Percentiles rank a stretch among this genome's conserved stretches.
These are phyloP conservation scores for Vitis riparia DNA, from an alignment of 164 flowering plant species.

Conservation along the genomic window DNA sequence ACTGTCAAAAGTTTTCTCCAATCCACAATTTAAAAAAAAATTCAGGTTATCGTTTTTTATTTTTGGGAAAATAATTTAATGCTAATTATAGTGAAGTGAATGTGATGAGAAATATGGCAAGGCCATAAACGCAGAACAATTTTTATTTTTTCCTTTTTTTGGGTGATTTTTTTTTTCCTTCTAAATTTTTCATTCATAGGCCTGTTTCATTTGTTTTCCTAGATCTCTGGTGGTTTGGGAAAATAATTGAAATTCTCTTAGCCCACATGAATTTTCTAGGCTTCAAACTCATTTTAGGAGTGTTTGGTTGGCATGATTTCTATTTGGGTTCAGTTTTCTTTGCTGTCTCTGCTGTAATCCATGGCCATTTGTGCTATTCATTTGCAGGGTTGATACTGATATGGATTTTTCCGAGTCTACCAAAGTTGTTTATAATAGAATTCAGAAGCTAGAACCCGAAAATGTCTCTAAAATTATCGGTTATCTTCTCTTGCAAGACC, in stretches of 20 bases:
- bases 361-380: background rate
- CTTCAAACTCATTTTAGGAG: background rate
- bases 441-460: constrained; percentile 43
- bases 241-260: no score
- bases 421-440: constrained; percentile 45
- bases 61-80: no score
- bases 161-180: no score
- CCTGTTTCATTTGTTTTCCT: background rate
- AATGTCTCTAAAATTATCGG: constrained; percentile 71
- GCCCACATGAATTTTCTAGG: no score
- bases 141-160: no score
- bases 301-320: background rate
- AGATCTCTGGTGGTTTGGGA: background rate
- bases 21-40: no score
- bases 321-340: background rate
- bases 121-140: no score
- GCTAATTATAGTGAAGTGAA: no score
- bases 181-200: no score
- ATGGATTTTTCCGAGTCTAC: constrained; percentile 78
- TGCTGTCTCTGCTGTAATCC: background rate
- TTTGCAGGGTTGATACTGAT: constrained; percentile 21
- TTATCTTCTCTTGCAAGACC: constrained; percentile 58
- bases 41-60: no score
- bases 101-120: no score
- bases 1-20: no score